Base-by-base conservation (phyloP, 2,329 filamentous ascomycete genomes). In the Exophiala sp. region DNA sequence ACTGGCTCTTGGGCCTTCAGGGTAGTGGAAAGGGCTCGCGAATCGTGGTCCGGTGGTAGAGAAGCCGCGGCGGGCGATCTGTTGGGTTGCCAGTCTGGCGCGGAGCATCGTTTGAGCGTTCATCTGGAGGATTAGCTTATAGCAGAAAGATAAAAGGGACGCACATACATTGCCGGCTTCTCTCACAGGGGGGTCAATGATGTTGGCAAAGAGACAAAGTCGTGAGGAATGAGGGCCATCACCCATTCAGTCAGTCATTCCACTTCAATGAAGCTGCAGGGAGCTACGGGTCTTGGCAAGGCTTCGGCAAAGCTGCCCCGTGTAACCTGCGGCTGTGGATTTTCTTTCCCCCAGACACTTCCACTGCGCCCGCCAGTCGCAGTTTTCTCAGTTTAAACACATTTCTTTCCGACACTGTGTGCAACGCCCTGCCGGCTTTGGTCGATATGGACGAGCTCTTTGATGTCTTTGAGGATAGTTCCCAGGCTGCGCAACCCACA, bases 11-110 rank as follows among this genome's bases (percentile, higher is more conserved):
- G 91, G 87, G 60, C 91, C 93, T 78, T 97, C 91, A 64, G 91
- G 85, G 78, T 98, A 98, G 80, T 98, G 93, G 84, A 95, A 96
- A 59, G 90, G 90, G 69, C 88, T 94, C 64, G 87, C 88, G 14
- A 52, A 45, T 35, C 43, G 50, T 69, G 85, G 74, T 67, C 88
- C 87, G 70, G 91, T 94, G 66, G 88, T 82, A 73, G 89, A 85
- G 85, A 98, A 96, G 75, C 85, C 88, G 73, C 93, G 90, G 77
- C 89, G 88, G 79, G 84, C 80, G 75, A 89, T 77, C 68, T 83
- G 71, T 60, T 79, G 74, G 67, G 82, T 81, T 68, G 83, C 78
- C 67, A 72, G 67, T 61, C 70, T 65, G 73, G 81, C 78, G 69
- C 85, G 84, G 74, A 80, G 69, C 62, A 76, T 75, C 62, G 77